A percentile compares a stretch with the other conserved stretches of the same genome.
Evolutionary conservation across 345 rosid genomes (phyloP).

Genomic region (sweet orange (Citrus sinensis)): DVS_A1.0 CM039162.1:30905001-30905500

Average conservation of each 20-base stretch:
- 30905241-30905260: neutral
- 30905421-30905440: neutral
- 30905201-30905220: neutral
- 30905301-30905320: neutral
- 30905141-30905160: neutral
- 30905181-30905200: neutral
- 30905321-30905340: neutral
- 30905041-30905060: slow-evolving; percentile 4
- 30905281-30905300: neutral
- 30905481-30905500: too few relatives aligned
- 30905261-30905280: neutral
- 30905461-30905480: neutral
- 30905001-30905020: neutral
- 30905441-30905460: neutral
- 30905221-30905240: neutral
- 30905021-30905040: neutral
- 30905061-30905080: neutral
- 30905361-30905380: neutral
- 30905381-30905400: neutral
- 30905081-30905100: neutral
- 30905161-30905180: neutral
- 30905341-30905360: neutral
- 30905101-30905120: neutral
- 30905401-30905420: neutral
- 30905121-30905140: neutral